Conservation (phyloP, 495 filamentous ascomycete genomes). For the Parachaetomium inaequale region DNA sequence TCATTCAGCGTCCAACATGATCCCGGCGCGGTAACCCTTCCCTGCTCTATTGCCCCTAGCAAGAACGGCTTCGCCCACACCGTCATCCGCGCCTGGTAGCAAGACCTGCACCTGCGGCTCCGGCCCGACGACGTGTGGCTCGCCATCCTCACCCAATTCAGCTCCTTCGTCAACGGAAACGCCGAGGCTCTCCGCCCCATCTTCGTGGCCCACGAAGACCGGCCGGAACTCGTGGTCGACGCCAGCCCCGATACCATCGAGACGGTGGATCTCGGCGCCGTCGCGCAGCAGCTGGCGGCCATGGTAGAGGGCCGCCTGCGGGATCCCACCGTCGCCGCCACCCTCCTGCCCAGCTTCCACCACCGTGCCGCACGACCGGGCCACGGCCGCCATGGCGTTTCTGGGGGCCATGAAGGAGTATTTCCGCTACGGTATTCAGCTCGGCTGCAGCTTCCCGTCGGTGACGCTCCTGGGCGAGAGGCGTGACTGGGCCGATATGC, state of each 20-base stretch:
- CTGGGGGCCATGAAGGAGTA: slow-evolving; percentile 35
- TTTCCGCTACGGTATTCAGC: slow-evolving; percentile 21
- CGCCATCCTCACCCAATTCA: slow-evolving; percentile 53
- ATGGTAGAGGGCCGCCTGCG: slow-evolving; percentile 2
- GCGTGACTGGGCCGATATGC: slow-evolving; percentile 33
- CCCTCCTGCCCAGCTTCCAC: slow-evolving; percentile 38
- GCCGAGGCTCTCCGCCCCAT: slow-evolving; percentile 43
- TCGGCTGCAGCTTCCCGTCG: slow-evolving; percentile 37
- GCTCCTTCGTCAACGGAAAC: slow-evolving; percentile 48
- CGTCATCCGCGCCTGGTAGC: slow-evolving; percentile 47
- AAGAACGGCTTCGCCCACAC: slow-evolving; percentile 23
- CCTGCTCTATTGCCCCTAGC: neutral
- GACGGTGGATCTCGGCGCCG: neutral
- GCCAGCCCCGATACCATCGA: neutral
- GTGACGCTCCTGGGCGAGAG: slow-evolving; percentile 37
- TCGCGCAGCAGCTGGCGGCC: slow-evolving; percentile 1
- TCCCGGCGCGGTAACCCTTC: neutral
- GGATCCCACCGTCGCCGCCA: slow-evolving; percentile 21
- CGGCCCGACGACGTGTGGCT: slow-evolving; percentile 62
- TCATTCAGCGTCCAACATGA: neutral
- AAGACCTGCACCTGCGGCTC: slow-evolving; percentile 50
- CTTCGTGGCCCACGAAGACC: slow-evolving; percentile 42
- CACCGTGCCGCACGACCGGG: slow-evolving; percentile 29
- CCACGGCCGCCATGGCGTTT: slow-evolving; percentile 30
- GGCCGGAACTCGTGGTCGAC: slow-evolving; percentile 3